Evolutionary conservation across 1,284 basidiomycete species (phyloP), one percentile per base, ranked within the genome.

Genomic region (Sanghuangporus baumii): DNA sequence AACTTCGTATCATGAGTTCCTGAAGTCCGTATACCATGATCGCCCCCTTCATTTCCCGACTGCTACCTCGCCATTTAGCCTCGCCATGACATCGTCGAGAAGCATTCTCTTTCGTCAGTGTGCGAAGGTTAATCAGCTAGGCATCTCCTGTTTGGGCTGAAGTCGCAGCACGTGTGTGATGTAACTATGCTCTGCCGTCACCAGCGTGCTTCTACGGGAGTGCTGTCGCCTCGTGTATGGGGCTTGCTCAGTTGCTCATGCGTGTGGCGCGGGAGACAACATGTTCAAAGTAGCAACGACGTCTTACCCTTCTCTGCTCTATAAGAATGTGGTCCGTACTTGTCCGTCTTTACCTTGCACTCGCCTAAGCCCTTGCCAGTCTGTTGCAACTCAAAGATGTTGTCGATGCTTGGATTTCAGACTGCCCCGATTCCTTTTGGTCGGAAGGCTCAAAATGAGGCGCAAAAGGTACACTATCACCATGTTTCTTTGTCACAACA

Each of bases 81-180:
- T 63, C 41, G 18, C 52, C 56, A 60, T 64, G 62, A 64, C 62
- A 64, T 60, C 43, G 46, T 36, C 41, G 20, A 36, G 55, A 60
- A 60, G 59, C 59, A 23, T 20, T 47, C n/a, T 31, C n/a, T 58
- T 63, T 59, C 48, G 50, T 48, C 54, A 60, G 23, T 43, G 16
- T 46, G 47, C 47, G 51, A 61, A 65, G 63, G 63, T 65, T 61
- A 65, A 65, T 65, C 63, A 61, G 59, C 56, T 58, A 55, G 26
- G 16, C 9, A 16, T 55, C 56, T 37, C 59, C 59, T 57, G 59
- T 56, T 47, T 26, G 36, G 37, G 54, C 63, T 36, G 36, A 20
- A 31, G 38, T 7, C 14, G 12, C 26, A 6, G 37, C 63, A 64
- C 59, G 63, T 64, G 63, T 60, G 47, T 46, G 31, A 55, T 61